Evolutionary conservation across 2,329 filamentous ascomycete species (phyloP).

Genomic region (Sporothrix phasma): DNA sequence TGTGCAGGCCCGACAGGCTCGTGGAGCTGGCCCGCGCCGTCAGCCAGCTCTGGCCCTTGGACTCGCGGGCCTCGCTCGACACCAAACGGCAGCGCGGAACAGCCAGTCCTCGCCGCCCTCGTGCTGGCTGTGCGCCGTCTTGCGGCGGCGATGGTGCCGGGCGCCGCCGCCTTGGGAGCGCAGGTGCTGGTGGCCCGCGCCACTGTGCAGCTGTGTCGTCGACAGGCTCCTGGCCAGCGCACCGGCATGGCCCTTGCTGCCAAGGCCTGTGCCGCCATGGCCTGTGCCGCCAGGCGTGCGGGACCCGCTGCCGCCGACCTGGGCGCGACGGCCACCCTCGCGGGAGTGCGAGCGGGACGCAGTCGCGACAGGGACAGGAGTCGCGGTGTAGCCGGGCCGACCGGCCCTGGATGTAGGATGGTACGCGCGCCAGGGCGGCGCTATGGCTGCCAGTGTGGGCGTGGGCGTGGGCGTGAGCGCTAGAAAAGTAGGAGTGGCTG

Average conservation of each 20-base stretch:
- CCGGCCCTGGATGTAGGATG: slow-evolving; percentile 51
- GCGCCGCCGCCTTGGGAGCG: slow-evolving; percentile 16
- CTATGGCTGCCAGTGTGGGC: slow-evolving; percentile 26
- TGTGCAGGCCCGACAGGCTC: slow-evolving; percentile 43
- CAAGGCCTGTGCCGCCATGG: no score
- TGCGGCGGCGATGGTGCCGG: slow-evolving; percentile 18
- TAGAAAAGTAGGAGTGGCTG: slow-evolving; percentile 11
- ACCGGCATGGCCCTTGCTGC: slow-evolving; percentile 1
- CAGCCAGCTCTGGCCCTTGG: slow-evolving; percentile 60
- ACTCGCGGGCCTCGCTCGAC: slow-evolving; percentile 52
- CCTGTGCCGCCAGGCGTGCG: not conserved
- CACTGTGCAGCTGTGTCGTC: slow-evolving; percentile 40
- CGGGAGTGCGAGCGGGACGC: slow-evolving; percentile 38
- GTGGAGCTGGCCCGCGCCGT: slow-evolving; percentile 56
- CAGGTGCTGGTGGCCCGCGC: not conserved
- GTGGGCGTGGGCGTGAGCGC: no score
- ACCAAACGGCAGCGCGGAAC: slow-evolving; percentile 53
- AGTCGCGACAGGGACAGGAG: slow-evolving; percentile 49
- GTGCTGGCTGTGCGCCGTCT: slow-evolving; percentile 19
- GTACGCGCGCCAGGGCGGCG: slow-evolving; percentile 26
- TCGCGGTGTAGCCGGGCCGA: slow-evolving; percentile 56
- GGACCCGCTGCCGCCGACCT: not conserved
- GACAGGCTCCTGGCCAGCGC: slow-evolving; percentile 53
- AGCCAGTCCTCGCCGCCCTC: slow-evolving; percentile 46
- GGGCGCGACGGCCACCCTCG: slow-evolving; percentile 21